Evolutionary conservation across 1,139 yeast genomes (phyloP), one percentile per base, ranked within the genome.

Genomic region (Protomyces gravidus): DNA sequence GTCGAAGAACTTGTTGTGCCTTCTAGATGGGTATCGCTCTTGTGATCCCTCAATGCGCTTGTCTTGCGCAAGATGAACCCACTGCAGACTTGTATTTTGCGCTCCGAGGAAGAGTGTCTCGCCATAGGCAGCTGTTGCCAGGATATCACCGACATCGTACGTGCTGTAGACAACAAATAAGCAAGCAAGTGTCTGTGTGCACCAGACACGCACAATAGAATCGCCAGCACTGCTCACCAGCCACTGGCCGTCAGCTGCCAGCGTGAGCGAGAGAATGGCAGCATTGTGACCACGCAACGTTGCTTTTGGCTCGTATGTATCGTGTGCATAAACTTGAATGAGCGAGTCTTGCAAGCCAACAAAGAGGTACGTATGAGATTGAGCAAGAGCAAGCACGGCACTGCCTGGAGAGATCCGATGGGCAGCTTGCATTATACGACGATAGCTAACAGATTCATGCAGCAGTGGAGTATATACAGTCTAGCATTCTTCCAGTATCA

Each of bases 321-420:
- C 72, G 63, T 86, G 74, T 67, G 88, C 90, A 68, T 60, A 28
- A 46, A 63, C 66, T 45, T 88, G 72, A 53, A 92, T 85, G 66
- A 81, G 81, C n/a, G 95, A 87, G 67, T 86, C 87, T 67, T 90
- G 96, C 0, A 97, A 88, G n/a, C 98, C 98, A 62, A 96, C 94
- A 69, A 86, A 86, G 17, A 92, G 68, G 46, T 84, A 73, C 46
- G 80, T 76, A 61, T 79, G 78, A 30, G 85, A 82, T 6, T 86
- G 80, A 5, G 86, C 82, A 27, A 88, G 81, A 53, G 95, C 85
- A n/a, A 92, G 78, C 26, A 90, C 28, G n/a, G 46, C 36, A 19
- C 45, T 45, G 19, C 28, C 51, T 15, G 32, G 26, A 15, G 51
- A 25, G 6, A 53, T 45, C 30, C 58, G 50, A 32, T 53, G 58